These are phyloP conservation scores for Plasmodium gonderi DNA, from an alignment of 169 alveolate genomes.

Conservation along the genomic window DNA sequence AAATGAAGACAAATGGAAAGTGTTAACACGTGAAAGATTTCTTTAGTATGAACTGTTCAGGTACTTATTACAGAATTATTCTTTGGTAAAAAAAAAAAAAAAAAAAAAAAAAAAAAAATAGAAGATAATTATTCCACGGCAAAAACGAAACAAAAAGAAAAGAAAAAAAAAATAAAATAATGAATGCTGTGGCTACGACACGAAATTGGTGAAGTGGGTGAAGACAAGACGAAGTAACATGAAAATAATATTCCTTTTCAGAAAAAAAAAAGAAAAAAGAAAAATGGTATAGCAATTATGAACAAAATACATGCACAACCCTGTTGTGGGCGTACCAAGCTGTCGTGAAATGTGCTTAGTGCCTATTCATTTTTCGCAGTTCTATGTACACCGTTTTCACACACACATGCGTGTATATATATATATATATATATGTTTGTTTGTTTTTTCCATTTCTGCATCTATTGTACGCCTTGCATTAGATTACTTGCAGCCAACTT, in stretches of 20 bases:
- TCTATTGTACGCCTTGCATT: neutral
- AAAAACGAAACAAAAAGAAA: neutral
- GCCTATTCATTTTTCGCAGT: neutral
- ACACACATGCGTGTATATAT: neutral
- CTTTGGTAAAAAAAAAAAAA: neutral
- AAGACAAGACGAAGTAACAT: neutral
- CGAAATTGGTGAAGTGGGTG: neutral
- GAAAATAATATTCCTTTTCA: neutral
- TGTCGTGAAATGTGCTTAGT: neutral
- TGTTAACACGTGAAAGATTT: neutral
- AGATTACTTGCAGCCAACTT: no score
- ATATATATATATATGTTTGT: neutral
- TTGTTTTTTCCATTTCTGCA: neutral
- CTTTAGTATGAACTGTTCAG: neutral
- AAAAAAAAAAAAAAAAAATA: neutral
- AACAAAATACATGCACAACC: neutral
- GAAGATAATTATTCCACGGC: neutral
- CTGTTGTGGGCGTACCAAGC: neutral
- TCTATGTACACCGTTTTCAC: no score
- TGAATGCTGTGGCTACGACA: neutral
- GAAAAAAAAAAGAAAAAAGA: neutral
- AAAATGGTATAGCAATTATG: neutral
- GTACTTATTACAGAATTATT: neutral
- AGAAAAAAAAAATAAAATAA: neutral
- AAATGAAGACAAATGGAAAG: neutral